Percentiles rank a stretch among this genome's conserved stretches.
phyloP scores from a whole-genome alignment of 1,139 yeast species.

The Saccharomyces hybrid region DNA sequence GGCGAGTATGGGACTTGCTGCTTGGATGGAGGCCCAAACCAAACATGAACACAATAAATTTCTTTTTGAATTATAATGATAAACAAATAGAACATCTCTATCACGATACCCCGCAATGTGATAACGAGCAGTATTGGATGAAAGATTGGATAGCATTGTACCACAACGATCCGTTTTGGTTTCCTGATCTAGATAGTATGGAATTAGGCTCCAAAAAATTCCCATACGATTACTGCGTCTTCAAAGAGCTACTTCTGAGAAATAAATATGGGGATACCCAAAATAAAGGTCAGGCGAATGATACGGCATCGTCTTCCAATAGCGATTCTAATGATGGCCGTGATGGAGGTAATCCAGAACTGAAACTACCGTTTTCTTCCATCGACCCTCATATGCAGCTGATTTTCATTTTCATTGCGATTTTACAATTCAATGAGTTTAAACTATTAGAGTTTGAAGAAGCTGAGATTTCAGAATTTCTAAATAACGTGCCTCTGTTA shows the following conservation, averaged over 20 bases:
- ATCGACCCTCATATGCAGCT: constrained; percentile 75
- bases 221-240: constrained; percentile 25
- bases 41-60: constrained; percentile 26
- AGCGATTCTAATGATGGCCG: constrained; percentile 3
- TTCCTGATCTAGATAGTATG: constrained; percentile 30
- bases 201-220: constrained; percentile 23
- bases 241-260: constrained; percentile 24
- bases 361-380: constrained; percentile 50
- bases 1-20: constrained; percentile 80
- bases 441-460: constrained; percentile 80
- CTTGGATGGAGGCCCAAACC: constrained; percentile 64
- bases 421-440: constrained; percentile 71
- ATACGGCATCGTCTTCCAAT: background rate
- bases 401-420: constrained; percentile 67
- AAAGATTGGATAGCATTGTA: constrained; percentile 4
- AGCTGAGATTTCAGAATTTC: constrained; percentile 75
- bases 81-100: constrained; percentile 29
- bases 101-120: constrained; percentile 12
- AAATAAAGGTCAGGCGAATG: constrained; percentile 2
- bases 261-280: constrained; percentile 18
- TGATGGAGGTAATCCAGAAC: constrained; percentile 12
- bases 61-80: constrained; percentile 33
- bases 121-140: background rate
- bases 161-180: constrained; percentile 32
- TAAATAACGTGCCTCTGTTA: constrained; percentile 45